These are phyloP conservation scores for Teunomyces panamensis DNA, from an alignment of 805 yeast genomes.

Conservation along the genomic window DNA sequence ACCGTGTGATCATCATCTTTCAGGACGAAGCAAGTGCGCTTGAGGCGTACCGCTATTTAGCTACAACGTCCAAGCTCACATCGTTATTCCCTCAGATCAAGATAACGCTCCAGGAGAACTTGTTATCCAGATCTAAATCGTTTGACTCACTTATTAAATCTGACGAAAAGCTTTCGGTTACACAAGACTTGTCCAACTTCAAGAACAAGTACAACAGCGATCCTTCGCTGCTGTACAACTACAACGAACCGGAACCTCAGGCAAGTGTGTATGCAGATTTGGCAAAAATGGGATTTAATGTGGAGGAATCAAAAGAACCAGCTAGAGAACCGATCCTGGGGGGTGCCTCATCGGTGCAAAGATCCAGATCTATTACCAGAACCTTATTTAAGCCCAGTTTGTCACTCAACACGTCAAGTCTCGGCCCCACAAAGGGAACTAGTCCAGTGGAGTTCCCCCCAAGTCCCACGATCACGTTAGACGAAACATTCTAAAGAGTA, in stretches of 20 bases:
- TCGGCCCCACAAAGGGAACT: neutral
- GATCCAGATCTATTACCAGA: slow-evolving; percentile 30
- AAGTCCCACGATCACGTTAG: slow-evolving; percentile 40
- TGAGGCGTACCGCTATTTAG: slow-evolving; percentile 21
- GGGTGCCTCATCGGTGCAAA: slow-evolving; percentile 5
- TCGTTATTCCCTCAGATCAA: slow-evolving; percentile 17
- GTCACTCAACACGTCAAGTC: slow-evolving; percentile 14
- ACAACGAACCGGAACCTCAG: slow-evolving; percentile 36
- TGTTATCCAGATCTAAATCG: slow-evolving; percentile 33
- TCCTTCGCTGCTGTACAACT: slow-evolving; percentile 10
- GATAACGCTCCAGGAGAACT: slow-evolving; percentile 36
- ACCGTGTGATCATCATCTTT: slow-evolving; percentile 37
- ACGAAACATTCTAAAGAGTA: slow-evolving; percentile 23
- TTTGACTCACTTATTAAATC: slow-evolving; percentile 12
- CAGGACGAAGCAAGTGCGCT: slow-evolving; percentile 26
- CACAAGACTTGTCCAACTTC: slow-evolving; percentile 22
- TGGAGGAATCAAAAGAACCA: slow-evolving; percentile 23
- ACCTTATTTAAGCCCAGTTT: slow-evolving; percentile 37
- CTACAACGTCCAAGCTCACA: slow-evolving; percentile 6
- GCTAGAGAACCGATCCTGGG: slow-evolving; percentile 17
- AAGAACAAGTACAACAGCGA: slow-evolving; percentile 16
- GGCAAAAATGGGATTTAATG: slow-evolving; percentile 30
- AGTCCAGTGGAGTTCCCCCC: slow-evolving; percentile 10
- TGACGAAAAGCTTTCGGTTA: slow-evolving; percentile 19
- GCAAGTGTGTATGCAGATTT: slow-evolving; percentile 28